Base-by-base conservation (phyloP, 2,329 filamentous ascomycete species). In the Aspergillus sp. region DNA sequence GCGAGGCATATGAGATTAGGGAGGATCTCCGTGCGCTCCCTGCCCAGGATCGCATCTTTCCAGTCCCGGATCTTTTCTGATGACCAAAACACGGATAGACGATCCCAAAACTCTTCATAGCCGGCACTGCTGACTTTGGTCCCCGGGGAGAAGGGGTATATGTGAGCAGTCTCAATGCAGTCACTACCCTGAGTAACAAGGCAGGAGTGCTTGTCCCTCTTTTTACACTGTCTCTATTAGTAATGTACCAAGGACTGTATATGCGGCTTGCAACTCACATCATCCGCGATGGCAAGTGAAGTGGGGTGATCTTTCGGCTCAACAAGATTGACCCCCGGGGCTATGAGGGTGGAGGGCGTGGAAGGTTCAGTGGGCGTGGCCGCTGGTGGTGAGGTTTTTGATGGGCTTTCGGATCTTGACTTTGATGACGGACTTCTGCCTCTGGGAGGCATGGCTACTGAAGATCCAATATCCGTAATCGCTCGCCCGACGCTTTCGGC, bases 111-210 rank as follows among this genome's bases (percentile, higher is more conserved):
- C n/a, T 22, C 11, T 9, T 40, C 7, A 27, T 48, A 45, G 8
- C 8, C 27, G 1, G 39, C 13, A n/a, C n/a, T 15, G 3, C 37
- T 34, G 4, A 27, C 44, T 17, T 39, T 48, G 5, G 17, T 40
- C n/a, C 52, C 52, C 3, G 49, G 19, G 17, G 52, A 49, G n/a
- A 40, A 54, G 17, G 52, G 44, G 17, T 49, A 55, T 20, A 55
- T 55, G 12, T 55, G 52, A 6, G 52, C 45, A 9, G 46, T 20
- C 6, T 55, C 20, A n/a, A 41, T 15, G 6, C 40, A 34, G 9
- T 54, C 52, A 27, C 52, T 20, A 3, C 20, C 41, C 42, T 13
- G 20, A 19, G 44, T 54, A 19, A 54, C 22, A 8, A 54, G 12
- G 20, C 52, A 54, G 9, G 8, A 24, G 17, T 48, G 7, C 6